Conservation (phyloP, 2,329 filamentous ascomycete genomes). For the Hysterium pulicare region DNA sequence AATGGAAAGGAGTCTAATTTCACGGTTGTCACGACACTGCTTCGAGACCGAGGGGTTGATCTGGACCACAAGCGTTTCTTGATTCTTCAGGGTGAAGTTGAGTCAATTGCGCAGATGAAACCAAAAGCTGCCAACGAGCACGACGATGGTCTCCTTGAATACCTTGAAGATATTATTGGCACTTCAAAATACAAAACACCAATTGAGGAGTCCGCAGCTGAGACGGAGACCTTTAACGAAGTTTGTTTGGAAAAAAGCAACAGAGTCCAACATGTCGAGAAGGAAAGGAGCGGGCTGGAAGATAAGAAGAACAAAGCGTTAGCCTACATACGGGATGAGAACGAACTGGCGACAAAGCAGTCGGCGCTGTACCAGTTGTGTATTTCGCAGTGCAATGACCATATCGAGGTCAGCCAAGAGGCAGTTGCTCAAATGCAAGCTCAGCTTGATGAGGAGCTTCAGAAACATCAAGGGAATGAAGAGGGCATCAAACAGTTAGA, state of each 20-base stretch:
- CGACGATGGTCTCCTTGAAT: slow-evolving; percentile 92
- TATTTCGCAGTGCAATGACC: slow-evolving; percentile 82
- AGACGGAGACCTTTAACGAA: slow-evolving; percentile 91
- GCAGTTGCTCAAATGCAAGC: slow-evolving; percentile 87
- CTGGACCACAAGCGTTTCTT: slow-evolving; percentile 97
- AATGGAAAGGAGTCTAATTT: slow-evolving; percentile 87
- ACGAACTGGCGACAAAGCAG: slow-evolving; percentile 85
- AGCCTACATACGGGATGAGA: slow-evolving; percentile 85
- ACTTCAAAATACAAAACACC: slow-evolving; percentile 98
- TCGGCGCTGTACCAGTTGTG: slow-evolving; percentile 91
- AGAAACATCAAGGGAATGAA: slow-evolving; percentile 87
- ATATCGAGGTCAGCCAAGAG: slow-evolving; percentile 83
- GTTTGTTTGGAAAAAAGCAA: slow-evolving; percentile 92
- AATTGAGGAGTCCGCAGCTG: slow-evolving; percentile 87
- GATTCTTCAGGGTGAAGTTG: slow-evolving; percentile 95
- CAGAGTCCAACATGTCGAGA: slow-evolving; percentile 95
- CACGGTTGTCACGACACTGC: slow-evolving; percentile 80
- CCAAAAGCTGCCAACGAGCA: slow-evolving; percentile 92
- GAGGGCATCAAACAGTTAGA: slow-evolving; percentile 87
- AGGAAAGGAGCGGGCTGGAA: slow-evolving; percentile 87
- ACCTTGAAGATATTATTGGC: slow-evolving; percentile 97
- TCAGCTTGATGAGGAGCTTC: slow-evolving; percentile 79
- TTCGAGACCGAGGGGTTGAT: slow-evolving; percentile 86
- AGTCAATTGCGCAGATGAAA: slow-evolving; percentile 99
- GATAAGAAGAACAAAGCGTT: slow-evolving; percentile 96